Base-by-base conservation (phyloP, 306 rosid genomes). In the Ochetophila trinervis region DNA sequence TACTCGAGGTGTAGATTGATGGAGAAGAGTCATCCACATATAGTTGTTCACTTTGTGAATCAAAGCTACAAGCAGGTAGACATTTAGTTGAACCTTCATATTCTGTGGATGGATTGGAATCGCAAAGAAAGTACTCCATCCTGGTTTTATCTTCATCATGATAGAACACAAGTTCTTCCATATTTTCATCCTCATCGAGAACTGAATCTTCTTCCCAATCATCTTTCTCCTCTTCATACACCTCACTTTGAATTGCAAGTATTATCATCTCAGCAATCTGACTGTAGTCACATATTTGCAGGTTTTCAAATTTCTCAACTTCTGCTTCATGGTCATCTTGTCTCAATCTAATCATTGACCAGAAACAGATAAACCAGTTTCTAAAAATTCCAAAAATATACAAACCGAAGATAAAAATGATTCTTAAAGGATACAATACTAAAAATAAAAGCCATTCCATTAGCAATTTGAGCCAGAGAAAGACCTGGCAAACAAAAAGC, bases 401-500 rank as follows among this genome's bases (percentile, higher is more conserved):
- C 34, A 19, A 35, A 66, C 55, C 54, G 5, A 24, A 35, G 9
- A 4, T 35, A 37, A 3, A 53, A 40, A 21, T 7, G 53, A 10
- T 16, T 53, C 53, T 36, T 16, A 53, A 10, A n/a, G 70, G 70
- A 19, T 21, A 36, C 20, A 15, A 23, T 16, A 53, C 22, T 14
- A 66, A 60, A 53, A 34, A 16, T 40, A 54, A 8, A 53, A 66
- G 53, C 61, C 61, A 53, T 45, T 53, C 21, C 54, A 6, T 66
- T 19, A 66, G 51, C 52, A 53, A 50, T 53, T 37, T 53, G 60
- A 66, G 61, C 70, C 70, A 66, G 34, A 66, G 70, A 34, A 66
- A 66, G 16, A 66, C 40, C 53, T 66, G 70, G 60, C 70, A 66
- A 8, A 53, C 37, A 34, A 53, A 20, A 40, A 66, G 70, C 36